phyloP scores from a whole-genome alignment of 2,329 filamentous ascomycete species.

The Waltergamsia citrina region DNA sequence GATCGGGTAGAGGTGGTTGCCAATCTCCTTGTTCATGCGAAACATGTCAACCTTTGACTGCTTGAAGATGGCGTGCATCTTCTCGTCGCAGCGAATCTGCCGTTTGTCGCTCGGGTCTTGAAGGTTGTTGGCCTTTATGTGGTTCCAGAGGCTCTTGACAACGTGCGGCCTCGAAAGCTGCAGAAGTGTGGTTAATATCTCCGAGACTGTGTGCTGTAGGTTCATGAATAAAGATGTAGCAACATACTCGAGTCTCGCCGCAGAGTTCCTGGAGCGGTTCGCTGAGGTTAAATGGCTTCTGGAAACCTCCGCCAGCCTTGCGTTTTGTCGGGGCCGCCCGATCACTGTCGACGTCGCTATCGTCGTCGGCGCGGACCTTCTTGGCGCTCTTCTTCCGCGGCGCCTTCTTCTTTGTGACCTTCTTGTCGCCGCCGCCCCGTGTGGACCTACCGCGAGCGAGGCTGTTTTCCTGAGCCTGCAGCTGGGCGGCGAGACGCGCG shows the following conservation, averaged over 20 bases:
- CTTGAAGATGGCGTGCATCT: constrained; percentile 88
- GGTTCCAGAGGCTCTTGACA: constrained; percentile 92
- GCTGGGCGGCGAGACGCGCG: constrained; percentile 73
- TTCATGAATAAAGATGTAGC: background rate
- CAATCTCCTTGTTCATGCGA: constrained; percentile 95
- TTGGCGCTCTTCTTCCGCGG: constrained; percentile 66
- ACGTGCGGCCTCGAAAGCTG: constrained; percentile 89
- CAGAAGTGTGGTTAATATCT: background rate
- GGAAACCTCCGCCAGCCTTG: constrained; percentile 87
- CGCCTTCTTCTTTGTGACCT: constrained; percentile 51
- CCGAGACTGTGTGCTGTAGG: background rate
- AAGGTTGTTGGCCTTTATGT: constrained; percentile 80
- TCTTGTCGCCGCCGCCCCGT: constrained; percentile 59
- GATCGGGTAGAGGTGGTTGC: constrained; percentile 77
- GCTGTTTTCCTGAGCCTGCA: constrained; percentile 89
- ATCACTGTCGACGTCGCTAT: constrained; percentile 63
- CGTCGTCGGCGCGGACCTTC: constrained; percentile 68
- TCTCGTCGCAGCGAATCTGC: constrained; percentile 86
- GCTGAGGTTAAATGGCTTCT: constrained; percentile 74
- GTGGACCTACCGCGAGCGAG: constrained; percentile 60
- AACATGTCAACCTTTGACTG: constrained; percentile 94
- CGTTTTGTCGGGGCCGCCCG: constrained; percentile 53
- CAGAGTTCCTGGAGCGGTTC: constrained; percentile 59
- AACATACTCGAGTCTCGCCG: constrained; percentile 55
- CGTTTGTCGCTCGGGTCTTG: constrained; percentile 89